phyloP scores from a whole-genome alignment of 352 stramenopile genomes.

The Pythium periplocum region DNA sequence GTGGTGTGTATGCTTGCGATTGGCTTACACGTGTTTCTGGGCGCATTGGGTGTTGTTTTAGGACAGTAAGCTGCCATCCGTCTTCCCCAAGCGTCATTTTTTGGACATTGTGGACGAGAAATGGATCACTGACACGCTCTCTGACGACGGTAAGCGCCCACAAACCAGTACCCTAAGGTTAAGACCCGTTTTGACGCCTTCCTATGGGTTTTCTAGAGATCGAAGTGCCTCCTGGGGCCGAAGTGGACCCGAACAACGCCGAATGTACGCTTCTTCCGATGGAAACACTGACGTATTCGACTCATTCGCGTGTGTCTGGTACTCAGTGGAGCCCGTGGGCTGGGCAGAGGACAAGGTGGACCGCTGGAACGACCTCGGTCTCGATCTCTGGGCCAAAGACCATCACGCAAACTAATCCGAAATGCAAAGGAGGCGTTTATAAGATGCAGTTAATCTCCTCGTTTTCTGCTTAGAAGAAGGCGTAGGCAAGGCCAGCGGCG shows the following conservation, averaged over 20 bases:
- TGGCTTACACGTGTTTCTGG: neutral
- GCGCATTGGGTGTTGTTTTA: constrained; percentile 5
- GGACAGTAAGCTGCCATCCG: constrained; percentile 66
- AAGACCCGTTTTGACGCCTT: neutral
- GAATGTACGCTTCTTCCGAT: constrained; percentile 25
- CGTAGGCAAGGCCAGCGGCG: too few species aligned
- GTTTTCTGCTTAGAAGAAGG: too few species aligned
- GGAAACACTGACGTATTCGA: neutral
- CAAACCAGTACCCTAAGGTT: neutral
- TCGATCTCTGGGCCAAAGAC: constrained; percentile 53
- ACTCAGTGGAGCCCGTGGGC: constrained; percentile 39
- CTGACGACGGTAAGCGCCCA: constrained; percentile 51
- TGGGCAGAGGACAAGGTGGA: constrained; percentile 61
- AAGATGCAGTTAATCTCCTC: too few species aligned
- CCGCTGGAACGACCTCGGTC: constrained; percentile 73
- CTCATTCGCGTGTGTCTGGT: constrained; percentile 1
- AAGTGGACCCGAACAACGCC: constrained; percentile 48
- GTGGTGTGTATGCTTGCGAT: neutral
- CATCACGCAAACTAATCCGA: constrained; percentile 1
- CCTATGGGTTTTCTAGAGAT: constrained; percentile 39
- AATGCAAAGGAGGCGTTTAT: too few species aligned
- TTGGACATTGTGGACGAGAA: constrained; percentile 80
- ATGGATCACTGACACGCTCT: constrained; percentile 76
- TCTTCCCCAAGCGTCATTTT: constrained; percentile 67
- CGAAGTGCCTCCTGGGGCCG: constrained; percentile 47